phyloP scores from a whole-genome alignment of 768 basidiomycete genomes.

The Hericium rajendrae region DNA sequence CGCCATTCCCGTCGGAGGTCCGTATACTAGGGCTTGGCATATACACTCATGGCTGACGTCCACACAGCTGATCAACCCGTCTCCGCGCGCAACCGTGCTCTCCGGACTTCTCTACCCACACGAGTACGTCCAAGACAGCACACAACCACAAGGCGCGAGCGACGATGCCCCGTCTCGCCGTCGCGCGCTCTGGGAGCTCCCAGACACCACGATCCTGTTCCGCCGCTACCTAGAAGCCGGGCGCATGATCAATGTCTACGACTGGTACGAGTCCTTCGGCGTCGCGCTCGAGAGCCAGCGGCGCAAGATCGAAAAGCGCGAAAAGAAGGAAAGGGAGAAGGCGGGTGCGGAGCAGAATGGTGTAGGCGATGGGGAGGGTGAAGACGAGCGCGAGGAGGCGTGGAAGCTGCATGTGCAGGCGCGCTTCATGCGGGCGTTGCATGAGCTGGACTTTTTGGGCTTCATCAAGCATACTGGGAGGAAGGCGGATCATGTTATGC shows the following conservation, averaged over 20 bases:
- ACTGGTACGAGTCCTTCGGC: constrained; percentile 79
- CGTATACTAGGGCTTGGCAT: no score
- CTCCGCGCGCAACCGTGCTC: constrained; percentile 49
- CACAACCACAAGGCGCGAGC: not conserved
- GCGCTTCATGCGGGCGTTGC: constrained; percentile 68
- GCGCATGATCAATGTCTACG: constrained; percentile 77
- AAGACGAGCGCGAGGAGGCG: constrained; percentile 26
- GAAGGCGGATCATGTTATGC: constrained; percentile 67
- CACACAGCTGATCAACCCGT: constrained; percentile 52
- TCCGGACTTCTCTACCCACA: constrained; percentile 53
- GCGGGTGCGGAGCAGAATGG: not conserved
- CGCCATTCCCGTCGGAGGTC: constrained; percentile 63
- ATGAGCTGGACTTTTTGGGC: constrained; percentile 75
- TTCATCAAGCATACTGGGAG: constrained; percentile 72
- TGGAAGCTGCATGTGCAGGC: constrained; percentile 65
- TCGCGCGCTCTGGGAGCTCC: constrained; percentile 39
- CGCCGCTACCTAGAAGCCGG: constrained; percentile 69
- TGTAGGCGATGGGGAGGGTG: not conserved
- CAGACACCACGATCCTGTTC: constrained; percentile 73
- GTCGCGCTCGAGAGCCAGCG: constrained; percentile 54
- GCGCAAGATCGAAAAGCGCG: constrained; percentile 23
- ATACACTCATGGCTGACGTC: not conserved
- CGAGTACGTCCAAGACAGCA: constrained; percentile 28
- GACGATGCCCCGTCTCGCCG: not conserved
- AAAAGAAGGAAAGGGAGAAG: constrained; percentile 14